These are phyloP conservation scores for Penicillium verrucosum DNA, from an alignment of 2,329 filamentous ascomycete species.

Conservation along the genomic window DNA sequence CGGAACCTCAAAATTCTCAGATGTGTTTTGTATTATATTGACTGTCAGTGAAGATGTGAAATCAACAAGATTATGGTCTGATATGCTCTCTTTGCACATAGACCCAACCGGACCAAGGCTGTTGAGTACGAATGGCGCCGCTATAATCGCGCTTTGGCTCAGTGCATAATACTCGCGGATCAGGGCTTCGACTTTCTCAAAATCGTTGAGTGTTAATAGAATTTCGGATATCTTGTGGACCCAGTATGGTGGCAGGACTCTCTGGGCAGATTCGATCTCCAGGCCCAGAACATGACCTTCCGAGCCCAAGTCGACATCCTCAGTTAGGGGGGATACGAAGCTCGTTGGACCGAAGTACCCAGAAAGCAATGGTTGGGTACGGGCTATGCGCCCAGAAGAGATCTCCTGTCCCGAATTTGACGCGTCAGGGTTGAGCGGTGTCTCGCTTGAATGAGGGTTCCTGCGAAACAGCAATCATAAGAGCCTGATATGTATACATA, in stretches of 20 bases:
- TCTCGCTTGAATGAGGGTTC: slow-evolving; percentile 2
- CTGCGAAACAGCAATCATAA: not conserved
- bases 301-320: slow-evolving; percentile 21
- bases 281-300: slow-evolving; percentile 11
- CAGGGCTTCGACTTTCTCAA: slow-evolving; percentile 13
- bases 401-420: not conserved
- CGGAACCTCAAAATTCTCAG: slow-evolving; percentile 21
- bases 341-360: slow-evolving; percentile 37
- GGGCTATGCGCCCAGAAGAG: not conserved
- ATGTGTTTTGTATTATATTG: slow-evolving; percentile 29
- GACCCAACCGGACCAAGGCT: slow-evolving; percentile 25
- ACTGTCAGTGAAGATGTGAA: slow-evolving; percentile 7
- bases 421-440: not conserved
- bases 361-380: slow-evolving; percentile 18
- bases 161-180: slow-evolving; percentile 24
- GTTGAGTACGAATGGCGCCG: slow-evolving; percentile 35
- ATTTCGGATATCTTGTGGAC: slow-evolving; percentile 20
- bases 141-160: slow-evolving; percentile 35
- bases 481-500: not conserved
- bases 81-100: slow-evolving; percentile 13
- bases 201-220: slow-evolving; percentile 16
- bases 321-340: slow-evolving; percentile 29
- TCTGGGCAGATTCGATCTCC: slow-evolving; percentile 8
- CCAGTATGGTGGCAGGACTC: slow-evolving; percentile 23
- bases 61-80: slow-evolving; percentile 10